Conservation (phyloP, 2,329 filamentous ascomycete genomes). For the Alternaria dauci region DNA sequence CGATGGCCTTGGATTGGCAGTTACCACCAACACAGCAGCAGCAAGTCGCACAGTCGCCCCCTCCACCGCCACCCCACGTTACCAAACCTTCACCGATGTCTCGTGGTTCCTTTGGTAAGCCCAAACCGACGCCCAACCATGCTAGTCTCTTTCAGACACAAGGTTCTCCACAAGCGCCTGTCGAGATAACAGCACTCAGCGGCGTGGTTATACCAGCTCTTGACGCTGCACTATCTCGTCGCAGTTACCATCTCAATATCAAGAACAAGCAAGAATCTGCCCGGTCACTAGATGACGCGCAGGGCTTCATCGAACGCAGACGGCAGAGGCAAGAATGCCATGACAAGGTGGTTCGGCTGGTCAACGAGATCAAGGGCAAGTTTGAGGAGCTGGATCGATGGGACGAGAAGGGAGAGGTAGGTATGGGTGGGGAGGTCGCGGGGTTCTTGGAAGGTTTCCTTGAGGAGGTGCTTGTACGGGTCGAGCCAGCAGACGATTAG, state of each 20-base stretch:
- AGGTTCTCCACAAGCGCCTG: constrained; percentile 64
- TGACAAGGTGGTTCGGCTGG: constrained; percentile 80
- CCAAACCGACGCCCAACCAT: constrained; percentile 33
- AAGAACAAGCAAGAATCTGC: constrained; percentile 48
- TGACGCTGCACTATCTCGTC: constrained; percentile 86
- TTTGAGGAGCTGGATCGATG: constrained; percentile 91
- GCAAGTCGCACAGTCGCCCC: constrained; percentile 11
- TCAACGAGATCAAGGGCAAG: constrained; percentile 81
- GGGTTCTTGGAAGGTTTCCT: constrained; percentile 91
- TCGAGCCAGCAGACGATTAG: constrained; percentile 82
- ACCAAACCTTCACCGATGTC: constrained; percentile 34
- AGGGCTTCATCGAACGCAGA: constrained; percentile 51
- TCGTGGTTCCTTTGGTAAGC: constrained; percentile 42
- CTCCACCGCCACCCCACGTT: constrained; percentile 22
- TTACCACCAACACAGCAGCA: constrained; percentile 12
- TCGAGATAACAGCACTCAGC: constrained; percentile 83
- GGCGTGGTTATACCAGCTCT: constrained; percentile 93
- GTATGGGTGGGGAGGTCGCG: constrained; percentile 90
- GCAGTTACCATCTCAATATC: constrained; percentile 67
- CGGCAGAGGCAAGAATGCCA: constrained; percentile 69
- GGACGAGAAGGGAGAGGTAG: constrained; percentile 85
- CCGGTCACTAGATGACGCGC: constrained; percentile 65
- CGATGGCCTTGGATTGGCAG: constrained; percentile 26
- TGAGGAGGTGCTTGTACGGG: constrained; percentile 90
- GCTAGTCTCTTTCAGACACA: constrained; percentile 52